Conservation (phyloP, 441 rosid species). For the Corymbia calophylla region DNA sequence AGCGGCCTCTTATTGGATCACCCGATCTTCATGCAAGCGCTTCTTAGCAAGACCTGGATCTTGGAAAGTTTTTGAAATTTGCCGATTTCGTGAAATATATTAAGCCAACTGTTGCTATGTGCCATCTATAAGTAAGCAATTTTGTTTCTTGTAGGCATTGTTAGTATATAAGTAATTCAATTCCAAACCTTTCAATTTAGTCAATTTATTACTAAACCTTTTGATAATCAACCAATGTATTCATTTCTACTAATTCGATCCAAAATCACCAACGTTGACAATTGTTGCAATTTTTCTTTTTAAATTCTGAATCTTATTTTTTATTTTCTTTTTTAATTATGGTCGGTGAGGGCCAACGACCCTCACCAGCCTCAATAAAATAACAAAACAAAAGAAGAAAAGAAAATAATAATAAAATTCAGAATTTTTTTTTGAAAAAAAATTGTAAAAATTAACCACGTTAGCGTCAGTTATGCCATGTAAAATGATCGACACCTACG, state of each 20-base stretch:
- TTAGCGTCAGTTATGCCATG: not conserved
- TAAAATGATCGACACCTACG: too few species aligned
- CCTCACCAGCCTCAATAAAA: not conserved
- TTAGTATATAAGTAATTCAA: not conserved
- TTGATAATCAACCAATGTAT: not conserved
- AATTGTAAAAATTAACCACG: too few species aligned
- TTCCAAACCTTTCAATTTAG: not conserved
- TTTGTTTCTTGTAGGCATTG: not conserved
- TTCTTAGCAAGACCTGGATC: not conserved
- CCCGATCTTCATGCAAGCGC: not conserved
- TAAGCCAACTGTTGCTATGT: not conserved
- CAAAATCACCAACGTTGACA: too few species aligned
- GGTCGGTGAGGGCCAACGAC: not conserved
- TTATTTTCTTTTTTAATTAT: not conserved
- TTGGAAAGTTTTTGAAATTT: not conserved
- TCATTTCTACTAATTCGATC: not conserved
- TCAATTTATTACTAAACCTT: not conserved
- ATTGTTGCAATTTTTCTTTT: too few species aligned
- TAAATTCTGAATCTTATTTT: too few species aligned
- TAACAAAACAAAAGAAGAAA: not conserved
- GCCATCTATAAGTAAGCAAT: not conserved
- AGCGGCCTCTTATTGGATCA: not conserved
- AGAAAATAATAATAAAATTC: too few species aligned
- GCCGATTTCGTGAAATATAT: too few species aligned
- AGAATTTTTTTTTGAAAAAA: too few species aligned